These are phyloP conservation scores for Antitrichia curtipendula DNA, from an alignment of 225 moss, liverwort and hornwort genomes.

Conservation along the genomic window DNA sequence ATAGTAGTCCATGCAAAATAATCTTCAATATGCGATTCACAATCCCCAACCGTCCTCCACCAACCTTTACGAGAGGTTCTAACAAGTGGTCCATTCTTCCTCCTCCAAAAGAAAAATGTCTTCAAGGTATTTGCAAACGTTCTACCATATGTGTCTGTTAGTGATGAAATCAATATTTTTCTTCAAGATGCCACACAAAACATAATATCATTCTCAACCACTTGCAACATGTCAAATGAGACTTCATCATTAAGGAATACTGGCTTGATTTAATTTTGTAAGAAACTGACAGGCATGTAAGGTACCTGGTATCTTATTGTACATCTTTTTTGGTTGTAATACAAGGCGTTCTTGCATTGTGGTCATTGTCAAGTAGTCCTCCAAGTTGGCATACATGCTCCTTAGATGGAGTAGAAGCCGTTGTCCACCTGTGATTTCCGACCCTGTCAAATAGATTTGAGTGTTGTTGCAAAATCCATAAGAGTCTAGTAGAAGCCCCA, in stretches of 20 bases:
- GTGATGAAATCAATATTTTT: not conserved
- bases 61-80: slow-evolving; percentile 7
- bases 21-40: slow-evolving; percentile 3
- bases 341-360: slow-evolving; percentile 8
- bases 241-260: not conserved
- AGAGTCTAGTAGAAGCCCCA: slow-evolving; percentile 26
- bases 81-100: not conserved
- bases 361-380: slow-evolving; percentile 27
- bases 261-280: too few relatives aligned
- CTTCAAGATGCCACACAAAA: not conserved
- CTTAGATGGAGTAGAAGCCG: slow-evolving; percentile 21
- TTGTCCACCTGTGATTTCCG: slow-evolving; percentile 37
- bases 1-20: not conserved
- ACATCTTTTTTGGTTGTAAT: not conserved
- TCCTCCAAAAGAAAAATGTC: not conserved
- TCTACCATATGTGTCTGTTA: not conserved
- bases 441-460: slow-evolving; percentile 25
- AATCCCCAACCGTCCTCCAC: slow-evolving; percentile 41
- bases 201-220: not conserved
- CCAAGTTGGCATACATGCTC: slow-evolving; percentile 28
- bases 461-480: slow-evolving; percentile 30
- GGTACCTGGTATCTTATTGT: not conserved
- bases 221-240: not conserved
- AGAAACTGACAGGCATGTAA: not conserved
- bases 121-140: not conserved